A percentile compares a stretch with the other conserved stretches of the same genome.
Evolutionary conservation across 1,139 yeast genomes (phyloP).

Genomic region (Magnusiomyces tetraspermus): DNA sequence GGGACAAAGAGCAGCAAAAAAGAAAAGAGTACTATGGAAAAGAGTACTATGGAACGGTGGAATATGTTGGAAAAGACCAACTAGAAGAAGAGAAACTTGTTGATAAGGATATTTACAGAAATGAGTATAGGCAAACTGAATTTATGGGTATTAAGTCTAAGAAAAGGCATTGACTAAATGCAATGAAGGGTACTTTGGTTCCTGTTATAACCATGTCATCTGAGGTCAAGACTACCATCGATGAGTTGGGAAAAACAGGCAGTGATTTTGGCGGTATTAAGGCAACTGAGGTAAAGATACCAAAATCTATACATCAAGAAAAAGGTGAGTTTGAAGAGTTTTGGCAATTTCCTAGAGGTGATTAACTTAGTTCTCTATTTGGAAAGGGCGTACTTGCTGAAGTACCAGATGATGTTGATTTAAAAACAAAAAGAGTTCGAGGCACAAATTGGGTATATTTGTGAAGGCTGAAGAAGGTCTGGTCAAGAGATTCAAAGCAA

Average conservation of each 20-base stretch:
- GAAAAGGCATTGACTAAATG: background rate
- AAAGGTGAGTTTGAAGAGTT: too few relatives aligned
- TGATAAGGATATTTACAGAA: background rate
- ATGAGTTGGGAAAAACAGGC: background rate
- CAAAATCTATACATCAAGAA: background rate
- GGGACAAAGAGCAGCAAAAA: background rate
- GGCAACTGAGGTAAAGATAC: background rate
- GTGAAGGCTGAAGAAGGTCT: background rate
- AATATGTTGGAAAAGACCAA: background rate
- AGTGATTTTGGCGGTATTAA: background rate
- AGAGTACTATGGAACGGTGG: background rate
- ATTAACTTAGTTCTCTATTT: too few relatives aligned
- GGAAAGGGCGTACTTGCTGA: too few relatives aligned
- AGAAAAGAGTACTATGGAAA: background rate
- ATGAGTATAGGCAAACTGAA: too few relatives aligned
- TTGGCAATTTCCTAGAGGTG: too few relatives aligned
- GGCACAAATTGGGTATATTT: too few relatives aligned
- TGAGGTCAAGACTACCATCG: background rate
- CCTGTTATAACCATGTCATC: background rate
- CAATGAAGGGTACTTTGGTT: background rate
- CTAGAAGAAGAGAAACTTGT: background rate
- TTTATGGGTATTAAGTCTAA: background rate
- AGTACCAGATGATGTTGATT: too few relatives aligned
- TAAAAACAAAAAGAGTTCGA: too few relatives aligned
- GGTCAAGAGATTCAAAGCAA: background rate